These are phyloP conservation scores for Solanum bulbocastanum DNA, from an alignment of 257 asterid species.

Conservation along the genomic window DNA sequence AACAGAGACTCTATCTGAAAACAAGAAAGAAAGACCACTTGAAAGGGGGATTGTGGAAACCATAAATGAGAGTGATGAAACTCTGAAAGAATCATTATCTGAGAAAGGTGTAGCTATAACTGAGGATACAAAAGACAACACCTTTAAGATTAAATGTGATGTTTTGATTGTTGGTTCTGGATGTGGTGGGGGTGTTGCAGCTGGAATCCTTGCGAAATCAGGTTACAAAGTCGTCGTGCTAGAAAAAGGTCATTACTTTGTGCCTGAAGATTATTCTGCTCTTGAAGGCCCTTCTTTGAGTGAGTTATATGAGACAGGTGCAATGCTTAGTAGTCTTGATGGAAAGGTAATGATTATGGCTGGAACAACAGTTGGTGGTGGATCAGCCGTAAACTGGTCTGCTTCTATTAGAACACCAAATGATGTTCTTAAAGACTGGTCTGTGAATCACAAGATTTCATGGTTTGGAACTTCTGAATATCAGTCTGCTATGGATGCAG, in stretches of 20 bases:
- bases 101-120: slow-evolving; percentile 35
- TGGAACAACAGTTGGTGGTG: slow-evolving; percentile 75
- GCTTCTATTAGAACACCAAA: slow-evolving; percentile 78
- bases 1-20: slow-evolving; percentile 1
- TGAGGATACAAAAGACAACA: slow-evolving; percentile 22
- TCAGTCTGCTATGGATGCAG: slow-evolving; percentile 67
- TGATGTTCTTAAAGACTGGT: slow-evolving; percentile 70
- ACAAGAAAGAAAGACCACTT: slow-evolving; percentile 45
- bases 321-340: slow-evolving; percentile 47
- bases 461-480: slow-evolving; percentile 44
- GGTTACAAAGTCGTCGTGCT: slow-evolving; percentile 71
- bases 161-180: slow-evolving; percentile 92
- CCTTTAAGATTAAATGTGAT: slow-evolving; percentile 50
- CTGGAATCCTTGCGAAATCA: slow-evolving; percentile 61
- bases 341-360: slow-evolving; percentile 67
- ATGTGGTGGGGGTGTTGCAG: slow-evolving; percentile 87
- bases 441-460: slow-evolving; percentile 29
- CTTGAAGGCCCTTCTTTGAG: slow-evolving; percentile 69
- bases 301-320: slow-evolving; percentile 66
- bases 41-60: slow-evolving; percentile 66
- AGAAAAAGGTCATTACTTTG: slow-evolving; percentile 84
- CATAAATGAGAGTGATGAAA: slow-evolving; percentile 25
- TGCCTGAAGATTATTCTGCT: slow-evolving; percentile 65
- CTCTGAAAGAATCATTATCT: slow-evolving; percentile 46
- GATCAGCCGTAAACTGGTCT: slow-evolving; percentile 76